These are phyloP conservation scores for Suhomyces prunicola DNA, from an alignment of 805 yeast genomes.

Conservation along the genomic window DNA sequence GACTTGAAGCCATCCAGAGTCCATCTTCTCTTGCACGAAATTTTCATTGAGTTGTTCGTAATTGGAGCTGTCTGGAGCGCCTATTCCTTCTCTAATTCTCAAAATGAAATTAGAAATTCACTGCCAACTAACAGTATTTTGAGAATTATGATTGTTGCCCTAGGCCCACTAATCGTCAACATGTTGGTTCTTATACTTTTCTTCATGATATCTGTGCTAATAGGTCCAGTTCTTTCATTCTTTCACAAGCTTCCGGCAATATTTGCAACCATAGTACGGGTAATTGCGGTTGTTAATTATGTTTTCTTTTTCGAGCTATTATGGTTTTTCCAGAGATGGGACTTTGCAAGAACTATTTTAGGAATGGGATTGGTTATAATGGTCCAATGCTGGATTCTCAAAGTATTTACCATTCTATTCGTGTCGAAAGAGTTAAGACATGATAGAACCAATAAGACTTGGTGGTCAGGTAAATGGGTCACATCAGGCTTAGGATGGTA, in stretches of 20 bases:
- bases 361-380: slow-evolving; percentile 57
- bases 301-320: slow-evolving; percentile 57
- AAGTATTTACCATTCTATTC: slow-evolving; percentile 45
- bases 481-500: slow-evolving; percentile 61
- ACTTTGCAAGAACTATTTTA: slow-evolving; percentile 54
- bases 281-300: slow-evolving; percentile 50
- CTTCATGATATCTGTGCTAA: slow-evolving; percentile 42
- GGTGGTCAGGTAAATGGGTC: slow-evolving; percentile 77
- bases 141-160: slow-evolving; percentile 42
- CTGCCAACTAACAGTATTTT: slow-evolving; percentile 39
- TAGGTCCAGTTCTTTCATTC: slow-evolving; percentile 50
- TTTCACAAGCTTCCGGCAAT: slow-evolving; percentile 46
- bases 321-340: slow-evolving; percentile 68
- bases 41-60: slow-evolving; percentile 35
- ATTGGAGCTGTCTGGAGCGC: slow-evolving; percentile 40
- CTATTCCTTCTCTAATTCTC: slow-evolving; percentile 53
- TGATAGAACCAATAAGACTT: slow-evolving; percentile 60
- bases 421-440: slow-evolving; percentile 62
- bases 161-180: slow-evolving; percentile 49
- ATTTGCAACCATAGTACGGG: slow-evolving; percentile 57
- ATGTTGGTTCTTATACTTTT: slow-evolving; percentile 35
- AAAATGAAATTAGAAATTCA: slow-evolving; percentile 37
- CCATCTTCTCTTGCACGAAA: slow-evolving; percentile 34
- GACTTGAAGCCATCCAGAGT: slow-evolving; percentile 49
- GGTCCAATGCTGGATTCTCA: slow-evolving; percentile 58